Base-by-base conservation (phyloP, 495 filamentous ascomycete genomes). In the Aspergillus bertholletiae region DNA sequence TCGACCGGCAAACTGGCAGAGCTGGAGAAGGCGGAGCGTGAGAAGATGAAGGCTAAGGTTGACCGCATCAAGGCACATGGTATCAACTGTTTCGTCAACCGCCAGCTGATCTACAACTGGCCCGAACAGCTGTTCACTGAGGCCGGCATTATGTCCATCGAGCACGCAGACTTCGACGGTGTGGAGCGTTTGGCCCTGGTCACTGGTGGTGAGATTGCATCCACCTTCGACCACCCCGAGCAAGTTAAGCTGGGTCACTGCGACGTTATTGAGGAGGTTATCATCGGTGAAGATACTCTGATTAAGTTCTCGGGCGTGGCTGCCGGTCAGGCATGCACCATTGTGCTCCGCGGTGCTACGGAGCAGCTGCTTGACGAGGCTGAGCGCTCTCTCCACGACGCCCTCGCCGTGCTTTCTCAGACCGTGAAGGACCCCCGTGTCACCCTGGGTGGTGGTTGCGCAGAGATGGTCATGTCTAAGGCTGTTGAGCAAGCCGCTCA, bases 51-150 rank as follows among this genome's bases (percentile, higher is more conserved):
- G 75, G 87, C 88, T 51, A 98, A 98, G 80, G 94, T 98, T 39
- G 95, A 98, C 64, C 92, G 87, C 65, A 98, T 98, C 79, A 98
- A 97, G 84, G 83, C 90, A 30, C 95, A 98, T 64, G 94, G 94
- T 37, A 96, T 98, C 77, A 98, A 98, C 82, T 97, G 95, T 79
- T 98, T 98, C 75, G 95, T 98, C 67, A 98, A 98, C 80, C 81
- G 94, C 56, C 94, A 98, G 68, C 82, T 98, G 43, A 98, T 98
- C 74, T 98, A 98, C 82, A 98, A 98, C 82, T 97, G 94, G 93
- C 94, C 94, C 30, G 94, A 98, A 71, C 95, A 97, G 74, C 87
- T 98, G 46, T 98, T 98, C 69, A 89, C 93, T 22, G 94, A 98
- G 69, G 93, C 92, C 9, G 95, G 94, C 48, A 97, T 98, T 73